Evolutionary conservation across 352 stramenopile species (phyloP).

Genomic region (Globisporangium cylindrosporum): DNA sequence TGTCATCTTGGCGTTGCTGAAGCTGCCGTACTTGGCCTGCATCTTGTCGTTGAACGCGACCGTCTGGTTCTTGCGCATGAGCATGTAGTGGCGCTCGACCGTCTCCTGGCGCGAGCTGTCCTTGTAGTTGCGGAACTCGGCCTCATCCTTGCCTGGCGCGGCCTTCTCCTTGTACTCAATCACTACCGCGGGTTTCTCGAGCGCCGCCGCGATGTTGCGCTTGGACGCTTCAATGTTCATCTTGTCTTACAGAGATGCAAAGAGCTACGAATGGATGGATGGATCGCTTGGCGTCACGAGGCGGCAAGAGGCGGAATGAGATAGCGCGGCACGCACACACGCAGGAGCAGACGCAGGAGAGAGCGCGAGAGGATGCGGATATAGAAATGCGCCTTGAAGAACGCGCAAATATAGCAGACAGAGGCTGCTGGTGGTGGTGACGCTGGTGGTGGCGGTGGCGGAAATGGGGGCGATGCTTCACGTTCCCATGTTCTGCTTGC

Average conservation of each 20-base stretch:
- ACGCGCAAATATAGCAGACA: background rate
- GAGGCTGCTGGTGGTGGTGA: background rate
- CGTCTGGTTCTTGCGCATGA: slow-evolving; percentile 78
- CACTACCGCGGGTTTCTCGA: background rate
- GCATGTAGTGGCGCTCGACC: slow-evolving; percentile 73
- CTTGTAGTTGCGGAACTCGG: slow-evolving; percentile 81
- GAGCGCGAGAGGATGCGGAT: background rate
- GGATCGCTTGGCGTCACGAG: background rate
- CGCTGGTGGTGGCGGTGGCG: background rate
- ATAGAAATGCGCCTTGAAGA: background rate
- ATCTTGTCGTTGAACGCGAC: slow-evolving; percentile 70
- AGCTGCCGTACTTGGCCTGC: slow-evolving; percentile 67
- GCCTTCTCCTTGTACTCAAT: slow-evolving; percentile 38
- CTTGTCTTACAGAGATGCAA: background rate
- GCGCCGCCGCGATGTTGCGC: background rate
- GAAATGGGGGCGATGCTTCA: background rate
- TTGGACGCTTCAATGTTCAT: slow-evolving; percentile 17
- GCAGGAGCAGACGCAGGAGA: background rate
- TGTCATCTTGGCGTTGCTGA: slow-evolving; percentile 84
- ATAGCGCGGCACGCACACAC: no score
- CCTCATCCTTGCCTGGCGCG: slow-evolving; percentile 51
- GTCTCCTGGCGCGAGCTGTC: slow-evolving; percentile 59
- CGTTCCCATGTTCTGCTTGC: background rate
- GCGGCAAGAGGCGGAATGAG: background rate
- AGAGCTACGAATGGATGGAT: background rate